Evolutionary conservation across 805 yeast species (phyloP), one percentile per base, ranked within the genome.

Genomic region (Starmerella cellae): DNA sequence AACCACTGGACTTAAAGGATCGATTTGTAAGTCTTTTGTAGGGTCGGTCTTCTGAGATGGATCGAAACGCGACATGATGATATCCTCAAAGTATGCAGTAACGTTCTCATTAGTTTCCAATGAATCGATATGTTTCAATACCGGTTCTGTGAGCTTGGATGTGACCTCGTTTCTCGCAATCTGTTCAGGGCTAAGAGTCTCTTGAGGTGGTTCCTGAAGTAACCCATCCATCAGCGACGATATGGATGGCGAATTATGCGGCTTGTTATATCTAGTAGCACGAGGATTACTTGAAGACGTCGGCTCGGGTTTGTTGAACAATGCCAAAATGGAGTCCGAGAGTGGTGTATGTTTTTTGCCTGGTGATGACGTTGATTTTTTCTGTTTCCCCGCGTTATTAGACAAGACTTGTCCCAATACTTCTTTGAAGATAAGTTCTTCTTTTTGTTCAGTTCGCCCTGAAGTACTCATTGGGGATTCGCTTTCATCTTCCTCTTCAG

Each of bases 21-120:
- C 17, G 23, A 35, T 13, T 17, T 31, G 39, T 4, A 5, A 21
- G 2, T 17, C 36, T 11, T 2, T 5, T 4, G 30, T 34, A 5
- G 36, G 24, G 5, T 22, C 26, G 11, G 10, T 20, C 10, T 16
- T 8, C 10, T 18, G 17, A 6, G 38, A 26, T 3, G 39, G 26
- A 28, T 29, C 34, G 37, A 40, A 56, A 2, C 37, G 22, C 9
- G 56, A 50, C 23, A 55, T 26, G 9, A 58, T 41, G 16, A 33
- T 36, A 3, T 38, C 35, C 26, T 36, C 35, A 41, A 38, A 58
- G 35, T 52, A 60, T 16, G 46, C 48, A 27, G 51, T 35, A 5
- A 60, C 51, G 23, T 52, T 55, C 9, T 35, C 33, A 39, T 57
- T 59, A 3, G 58, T 46, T 2, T 41, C 45, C 27, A 58, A 28